Conservation (phyloP, 176 grass and related monocot genomes). For the Oryza longistaminata region DNA sequence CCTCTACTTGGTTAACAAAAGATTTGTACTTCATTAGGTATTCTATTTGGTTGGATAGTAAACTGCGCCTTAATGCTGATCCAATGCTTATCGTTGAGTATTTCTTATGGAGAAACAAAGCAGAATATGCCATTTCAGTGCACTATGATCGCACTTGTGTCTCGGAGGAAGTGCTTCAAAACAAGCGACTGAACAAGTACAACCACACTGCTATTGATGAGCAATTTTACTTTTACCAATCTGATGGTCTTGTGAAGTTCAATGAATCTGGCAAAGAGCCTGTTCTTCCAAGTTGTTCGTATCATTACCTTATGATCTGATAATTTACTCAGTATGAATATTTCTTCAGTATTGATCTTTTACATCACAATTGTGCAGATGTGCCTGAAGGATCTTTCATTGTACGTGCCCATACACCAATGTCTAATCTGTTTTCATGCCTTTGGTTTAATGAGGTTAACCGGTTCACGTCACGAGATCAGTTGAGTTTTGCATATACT, state of each 20-base stretch:
- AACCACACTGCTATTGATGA: constrained; percentile 82
- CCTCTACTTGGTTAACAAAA: constrained; percentile 17
- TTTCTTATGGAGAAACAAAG: constrained; percentile 85
- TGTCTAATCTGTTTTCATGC: constrained; percentile 96
- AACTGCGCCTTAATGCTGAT: constrained; percentile 81
- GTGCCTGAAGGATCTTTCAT: constrained; percentile 97
- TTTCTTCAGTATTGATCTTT: constrained; percentile 33
- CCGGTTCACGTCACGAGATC: constrained; percentile 80
- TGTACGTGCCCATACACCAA: constrained; percentile 78
- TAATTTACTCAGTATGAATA: not conserved
- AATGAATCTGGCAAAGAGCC: constrained; percentile 53
- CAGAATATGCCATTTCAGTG: constrained; percentile 86
- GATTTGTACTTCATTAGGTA: constrained; percentile 56
- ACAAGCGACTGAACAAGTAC: constrained; percentile 89
- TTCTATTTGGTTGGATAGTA: constrained; percentile 96
- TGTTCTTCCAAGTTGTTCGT: constrained; percentile 83
- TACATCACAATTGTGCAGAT: constrained; percentile 57
- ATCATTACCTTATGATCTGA: constrained; percentile 31
- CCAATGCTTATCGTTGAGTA: constrained; percentile 88
- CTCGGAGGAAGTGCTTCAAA: constrained; percentile 91
- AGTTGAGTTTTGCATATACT: constrained; percentile 89
- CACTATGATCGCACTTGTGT: constrained; percentile 94
- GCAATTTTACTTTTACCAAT: constrained; percentile 85
- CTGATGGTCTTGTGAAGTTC: constrained; percentile 83
- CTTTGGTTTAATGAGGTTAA: constrained; percentile 96